Evolutionary conservation across 2,329 filamentous ascomycete species (phyloP), one percentile per base, ranked within the genome.

Genomic region (Ceratocystiopsis brevicomis): DNA sequence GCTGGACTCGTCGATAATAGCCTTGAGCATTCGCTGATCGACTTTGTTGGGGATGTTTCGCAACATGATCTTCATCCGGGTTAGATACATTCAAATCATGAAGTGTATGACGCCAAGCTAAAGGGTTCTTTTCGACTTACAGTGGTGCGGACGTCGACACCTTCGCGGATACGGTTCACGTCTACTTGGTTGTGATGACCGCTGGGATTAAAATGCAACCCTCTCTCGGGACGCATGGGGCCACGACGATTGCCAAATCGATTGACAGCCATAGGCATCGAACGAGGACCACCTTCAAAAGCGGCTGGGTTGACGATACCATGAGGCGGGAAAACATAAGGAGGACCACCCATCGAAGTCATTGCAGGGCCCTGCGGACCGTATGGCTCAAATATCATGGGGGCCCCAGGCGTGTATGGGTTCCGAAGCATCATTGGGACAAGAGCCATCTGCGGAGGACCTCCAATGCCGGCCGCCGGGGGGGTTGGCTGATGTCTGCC

Each of bases 31-130:
- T 0, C 69, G 64, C 59, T 85, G 76, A 53, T 85, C 75, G 44
- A 94, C 78, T 53, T 87, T 85, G 62, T 94, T 94, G 1, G 88
- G 88, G 39, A 95, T 88, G 57, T 96, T 95, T 36, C 88, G 78
- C 32, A 95, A 61, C 88, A 96, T 95, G 50, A 96, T 83, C 79
- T 85, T 46, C 9, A 34, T 2, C 14, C 16, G 10, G 15, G 41
- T 48, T 14, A 47, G 39, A 8, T 4, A 8, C 5, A 33, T 10
- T 33, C 32, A 12, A 15, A 32, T 5, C 10, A 11, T 17, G n/a
- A n/a, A 1, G 6, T 21, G 37, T 21, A 6, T n/a, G 14, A 21
- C 2, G 12, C 2, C n/a, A 30, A 40, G 17, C 6, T 21, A 30
- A 38, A 34, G 34, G 2, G 12, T n/a, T 16, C 10, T 15, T 33